Evolutionary conservation across 176 grass and related monocot genomes (phyloP), one percentile per base, ranked within the genome.

Genomic region (Themeda triandra): DNA sequence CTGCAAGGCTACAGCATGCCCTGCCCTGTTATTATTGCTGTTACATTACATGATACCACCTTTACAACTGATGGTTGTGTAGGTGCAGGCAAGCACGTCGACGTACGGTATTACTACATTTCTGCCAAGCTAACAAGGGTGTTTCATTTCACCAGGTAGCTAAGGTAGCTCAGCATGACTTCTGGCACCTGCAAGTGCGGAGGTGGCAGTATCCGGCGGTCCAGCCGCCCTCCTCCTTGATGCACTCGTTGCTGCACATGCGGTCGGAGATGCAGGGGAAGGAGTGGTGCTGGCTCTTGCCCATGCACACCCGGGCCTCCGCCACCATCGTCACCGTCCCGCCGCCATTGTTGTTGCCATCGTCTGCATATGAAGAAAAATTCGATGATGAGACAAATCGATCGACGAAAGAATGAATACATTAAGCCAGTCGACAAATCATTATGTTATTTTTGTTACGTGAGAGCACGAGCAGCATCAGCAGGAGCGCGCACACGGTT

Each of bases 301-400:
- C 86, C 33, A 68, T 84, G 75, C 81, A 88, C 25, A 88, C 67
- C 42, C 75, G 73, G 56, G 86, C 86, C 80, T 88, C 83, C 32
- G 73, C 73, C n/a, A 60, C 58, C 58, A 60, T 60, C 58, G 25
- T 60, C 8, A 3, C 21, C 39, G 24, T 35, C 8, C 8, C 30
- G 28, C 77, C 33, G 69, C 36, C n/a, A n/a, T n/a, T n/a, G n/a
- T n/a, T n/a, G n/a, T n/a, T n/a, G n/a, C n/a, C n/a, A n/a, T n/a
- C n/a, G n/a, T n/a, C n/a, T n/a, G n/a, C n/a, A n/a, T n/a, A n/a
- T n/a, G n/a, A n/a, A n/a, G n/a, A n/a, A n/a, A n/a, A n/a, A n/a
- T n/a, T n/a, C n/a, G n/a, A n/a, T n/a, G n/a, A n/a, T 13, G 4
- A 63, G 24, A 2, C 58, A 59, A 2, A 11, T 12, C 2, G 19